Base-by-base conservation (phyloP, 768 basidiomycete species). In the Auricularia heimuer region DNA sequence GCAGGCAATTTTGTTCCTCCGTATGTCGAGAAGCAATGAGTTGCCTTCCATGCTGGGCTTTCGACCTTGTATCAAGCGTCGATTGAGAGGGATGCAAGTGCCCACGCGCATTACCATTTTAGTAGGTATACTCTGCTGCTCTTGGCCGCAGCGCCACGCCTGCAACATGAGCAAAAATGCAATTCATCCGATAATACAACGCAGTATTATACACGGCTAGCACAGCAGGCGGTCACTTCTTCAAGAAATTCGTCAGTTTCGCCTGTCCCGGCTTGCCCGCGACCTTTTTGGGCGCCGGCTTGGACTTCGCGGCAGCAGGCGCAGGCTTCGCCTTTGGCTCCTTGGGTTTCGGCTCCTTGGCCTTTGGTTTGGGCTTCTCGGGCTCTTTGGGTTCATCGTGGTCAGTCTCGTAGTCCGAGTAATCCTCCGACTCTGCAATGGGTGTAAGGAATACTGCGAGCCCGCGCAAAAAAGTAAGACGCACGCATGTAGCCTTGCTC, bases 381-480 rank as follows among this genome's bases (percentile, higher is more conserved):
- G 2, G 29, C 24, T 14, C 56, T 10, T 29, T 34, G 3, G 56
- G 34, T 10, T 14, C 24, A 18, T 60, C 56, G 56, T 60, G 11
- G 56, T 60, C 56, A 0, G 56, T 60, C 56, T 60, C 56, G 56
- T 60, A 60, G 24, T 60, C 56, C 8, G 56, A 60, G 24, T 60
- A 60, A 35, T 60, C 56, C 24, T 60, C 29, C 1, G 7, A 29
- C 6, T 21, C 47, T 51, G 16, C 44, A 56, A 21, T 56, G 29
- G 24, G 56, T 4, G 56, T 8, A 29, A 10, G 56, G 24, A 14
- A n/a, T 10, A 35, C n/a, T 54, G 18, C 11, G 18, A 8, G 7
- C 54, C 7, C 24, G 34, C 29, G 12, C 24, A 35, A 60, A 24
- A 24, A 7, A 14, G 56, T 29, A 10, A 14, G 0, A 33, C 29